Base-by-base conservation (phyloP, 2,329 filamentous ascomycete species). In the Orbilia javanica region DNA sequence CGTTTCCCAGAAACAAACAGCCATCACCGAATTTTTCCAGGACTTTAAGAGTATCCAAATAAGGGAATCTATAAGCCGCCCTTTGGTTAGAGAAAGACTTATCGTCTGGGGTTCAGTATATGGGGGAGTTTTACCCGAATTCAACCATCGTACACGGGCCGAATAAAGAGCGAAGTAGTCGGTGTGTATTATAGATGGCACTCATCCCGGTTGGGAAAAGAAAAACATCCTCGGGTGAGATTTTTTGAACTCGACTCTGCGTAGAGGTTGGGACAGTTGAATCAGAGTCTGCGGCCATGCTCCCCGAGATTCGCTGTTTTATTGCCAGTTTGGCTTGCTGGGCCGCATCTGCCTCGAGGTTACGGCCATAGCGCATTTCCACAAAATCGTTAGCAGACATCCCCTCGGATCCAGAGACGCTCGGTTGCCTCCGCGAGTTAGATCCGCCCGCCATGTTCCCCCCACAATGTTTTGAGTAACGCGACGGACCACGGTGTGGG, bases 21-120 rank as follows among this genome's bases (percentile, higher is more conserved):
- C 95, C 95, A 0, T 94, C 92, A 0, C 95, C 96, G 84, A 96
- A 98, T 84, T 98, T 99, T 83, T 98, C 87, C 4, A 98, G 86
- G 62, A 97, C 93, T 84, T 99, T 99, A 68, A 98, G 88, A 0
- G 96, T 97, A 84, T 99, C 96, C 65, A 97, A 93, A 81, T 99
- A 99, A 0, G 96, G 94, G 81, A 99, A 99, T n/a, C 81, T 82
- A 29, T 5, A 27, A 22, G 27, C 7, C 36, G 25, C 4, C 8
- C 4, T n/a, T 48, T 8, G 11, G 4, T 57, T 18, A 79, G 31
- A 76, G 39, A 11, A 20, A 11, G 20, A 4, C 20, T 44, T 29
- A 4, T 48, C 48, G 15, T 36, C 8, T 6, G 34, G 20, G 22
- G 13, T 7, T 48, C 29, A 7, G 29, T 31, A 31, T 31, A 8